Base-by-base conservation (phyloP, 2,329 filamentous ascomycete genomes). In the Colletotrichum costaricense region DNA sequence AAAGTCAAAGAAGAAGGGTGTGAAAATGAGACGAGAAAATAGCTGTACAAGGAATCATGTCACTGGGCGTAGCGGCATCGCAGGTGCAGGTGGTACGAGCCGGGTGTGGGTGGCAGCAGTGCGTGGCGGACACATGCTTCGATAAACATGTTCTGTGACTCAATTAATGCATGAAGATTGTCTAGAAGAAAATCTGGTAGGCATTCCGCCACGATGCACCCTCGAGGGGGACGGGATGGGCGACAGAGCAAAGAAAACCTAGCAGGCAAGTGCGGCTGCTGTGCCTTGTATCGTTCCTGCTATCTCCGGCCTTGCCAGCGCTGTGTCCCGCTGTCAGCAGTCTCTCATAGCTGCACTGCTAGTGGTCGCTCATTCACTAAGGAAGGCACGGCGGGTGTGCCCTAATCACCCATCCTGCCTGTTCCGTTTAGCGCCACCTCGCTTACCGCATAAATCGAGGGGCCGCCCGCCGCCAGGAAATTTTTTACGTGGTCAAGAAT, bases 401-500 rank as follows among this genome's bases (percentile, higher is more conserved):
- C 72, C 69, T 74, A 74, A 74, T 74, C 68, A 71, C 42, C 46
- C 49, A 49, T 57, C 67, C 62, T 66, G 62, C 67, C 49, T 57
- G 56, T 60, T 72, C 58, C 38, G 72, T 49, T 73, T 71, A 72
- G 64, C 66, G 71, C 56, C 46, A 59, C 72, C 72, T 74, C 72
- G 72, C 69, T 74, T 74, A 74, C 69, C 69, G 69, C 68, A 74
- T 74, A 74, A 74, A 60, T 63, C 72, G 72, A 74, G 72, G 72
- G 69, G 69, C 63, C 71, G 67, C 71, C 69, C 58, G 72, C 68
- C 69, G 68, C 57, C 78, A 75, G 81, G 49, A 54, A 78, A 79
- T 84, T 82, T 84, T 82, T 81, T 79, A 77, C 78, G 76, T 79
- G 72, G 72, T 72, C 72, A 46, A 72, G 63, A 72, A 72, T 68